Evolutionary conservation across 768 basidiomycete genomes (phyloP).

Genomic region (Pulveroboletus sp.): DNA sequence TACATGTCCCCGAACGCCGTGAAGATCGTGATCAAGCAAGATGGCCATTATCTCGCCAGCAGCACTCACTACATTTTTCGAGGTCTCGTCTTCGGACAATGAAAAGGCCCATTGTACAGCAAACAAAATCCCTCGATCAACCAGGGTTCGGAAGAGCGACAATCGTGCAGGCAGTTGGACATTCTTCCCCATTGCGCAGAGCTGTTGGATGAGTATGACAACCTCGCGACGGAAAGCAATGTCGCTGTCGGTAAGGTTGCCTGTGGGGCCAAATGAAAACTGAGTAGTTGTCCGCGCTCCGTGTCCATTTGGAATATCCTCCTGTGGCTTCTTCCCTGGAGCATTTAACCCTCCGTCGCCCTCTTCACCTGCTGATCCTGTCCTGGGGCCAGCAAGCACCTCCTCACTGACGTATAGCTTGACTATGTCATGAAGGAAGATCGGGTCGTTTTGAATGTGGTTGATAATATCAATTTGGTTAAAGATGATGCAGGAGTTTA

Average conservation of each 20-base stretch:
- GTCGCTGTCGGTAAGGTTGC: slow-evolving; percentile 53
- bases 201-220: slow-evolving; percentile 84
- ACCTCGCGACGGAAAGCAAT: slow-evolving; percentile 67
- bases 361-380: slow-evolving; percentile 28
- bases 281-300: slow-evolving; percentile 18
- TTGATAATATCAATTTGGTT: slow-evolving; percentile 98
- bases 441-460: slow-evolving; percentile 76
- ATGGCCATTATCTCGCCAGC: slow-evolving; percentile 84
- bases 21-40: slow-evolving; percentile 87
- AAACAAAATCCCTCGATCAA: slow-evolving; percentile 85
- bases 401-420: slow-evolving; percentile 72
- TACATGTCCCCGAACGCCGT: slow-evolving; percentile 81
- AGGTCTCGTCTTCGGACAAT: slow-evolving; percentile 55
- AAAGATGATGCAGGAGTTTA: slow-evolving; percentile 97
- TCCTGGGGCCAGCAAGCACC: slow-evolving; percentile 45
- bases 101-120: slow-evolving; percentile 91
- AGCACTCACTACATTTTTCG: slow-evolving; percentile 66
- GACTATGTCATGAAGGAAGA: slow-evolving; percentile 78
- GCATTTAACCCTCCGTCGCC: slow-evolving; percentile 28
- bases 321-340: slow-evolving; percentile 39
- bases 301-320: slow-evolving; percentile 34
- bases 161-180: slow-evolving; percentile 87
- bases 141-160: slow-evolving; percentile 79
- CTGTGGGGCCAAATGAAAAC: slow-evolving; percentile 59
- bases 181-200: slow-evolving; percentile 95